Evolutionary conservation across 768 basidiomycete genomes (phyloP), one percentile per base, ranked within the genome.

Genomic region (Hericium alpestre): DNA sequence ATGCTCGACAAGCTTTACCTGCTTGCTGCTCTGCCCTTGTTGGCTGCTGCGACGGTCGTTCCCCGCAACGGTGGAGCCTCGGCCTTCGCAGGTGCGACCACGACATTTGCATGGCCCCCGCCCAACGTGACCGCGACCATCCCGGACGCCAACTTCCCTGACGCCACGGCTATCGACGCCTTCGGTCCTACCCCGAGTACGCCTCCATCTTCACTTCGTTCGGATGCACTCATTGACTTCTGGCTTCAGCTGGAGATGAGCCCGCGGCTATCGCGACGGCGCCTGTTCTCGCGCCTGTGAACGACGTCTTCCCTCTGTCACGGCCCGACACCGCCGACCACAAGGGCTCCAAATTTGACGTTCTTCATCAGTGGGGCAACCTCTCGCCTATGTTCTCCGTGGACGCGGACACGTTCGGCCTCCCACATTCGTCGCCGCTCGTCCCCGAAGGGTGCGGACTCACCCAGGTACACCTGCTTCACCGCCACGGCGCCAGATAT

Each of bases 301-400:
- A 70, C 47, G 68, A 67, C 25, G 62, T 69, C 18, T 77, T 72
- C 56, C 79, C 79, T 20, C 64, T 80, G 12, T 63, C 78, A 13
- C 66, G 68, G 50, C 77, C 73, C 1, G 63, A 65, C 39, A 70
- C 73, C 4, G 60, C 64, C n/a, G 70, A 73, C 59, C 61, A 67
- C n/a, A 60, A 65, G 18, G 65, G 60, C 38, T 58, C 58, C 16
- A 56, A 27, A n/a, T 82, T 82, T 63, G 69, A 80, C 54, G 69
- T 79, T 16, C 58, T 78, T 38, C 69, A 71, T 53, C 66, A 75
- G 54, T 74, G 74, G 68, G 81, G 78, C 23, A 78, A 76, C 61
- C 73, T 79, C 38, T 69, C 74, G 4, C 79, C 79, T 1, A 78
- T 74, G 74, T 74, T 73, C 60, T 81, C 79, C 11, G 72, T 80